phyloP scores from a whole-genome alignment of 75 land plant genomes.

The Sequoia sempervirens region DNA sequence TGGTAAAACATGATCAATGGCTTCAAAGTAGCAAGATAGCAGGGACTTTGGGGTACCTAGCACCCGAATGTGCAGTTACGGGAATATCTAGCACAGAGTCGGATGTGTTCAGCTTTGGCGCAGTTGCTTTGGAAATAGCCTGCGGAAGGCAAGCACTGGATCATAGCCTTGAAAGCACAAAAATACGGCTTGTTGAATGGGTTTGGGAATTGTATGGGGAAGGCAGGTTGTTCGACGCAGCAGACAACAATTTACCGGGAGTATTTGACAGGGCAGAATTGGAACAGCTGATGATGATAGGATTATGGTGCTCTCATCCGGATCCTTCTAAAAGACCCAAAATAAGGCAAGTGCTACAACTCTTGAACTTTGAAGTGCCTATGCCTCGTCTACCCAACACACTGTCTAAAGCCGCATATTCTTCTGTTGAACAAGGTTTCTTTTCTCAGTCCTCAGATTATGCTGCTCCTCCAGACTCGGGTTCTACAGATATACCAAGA shows the following conservation, averaged over 20 bases:
- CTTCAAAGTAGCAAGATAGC: slow-evolving; percentile 15
- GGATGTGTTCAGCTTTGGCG: slow-evolving; percentile 42
- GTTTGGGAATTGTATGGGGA: slow-evolving; percentile 25
- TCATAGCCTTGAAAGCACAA: neutral
- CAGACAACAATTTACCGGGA: slow-evolving; percentile 21
- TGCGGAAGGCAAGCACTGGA: slow-evolving; percentile 15
- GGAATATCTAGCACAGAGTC: slow-evolving; percentile 26
- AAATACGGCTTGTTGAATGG: slow-evolving; percentile 26
- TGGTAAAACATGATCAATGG: slow-evolving; percentile 18
- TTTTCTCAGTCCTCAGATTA: too few species aligned
- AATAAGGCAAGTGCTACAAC: slow-evolving; percentile 48
- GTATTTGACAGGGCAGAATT: slow-evolving; percentile 31
- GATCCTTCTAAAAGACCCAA: slow-evolving; percentile 48
- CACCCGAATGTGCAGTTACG: slow-evolving; percentile 23
- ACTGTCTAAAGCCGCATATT: neutral
- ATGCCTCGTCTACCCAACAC: neutral
- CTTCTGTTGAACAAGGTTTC: too few species aligned
- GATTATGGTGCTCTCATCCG: slow-evolving; percentile 59
- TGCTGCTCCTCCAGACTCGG: too few species aligned
- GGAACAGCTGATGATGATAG: slow-evolving; percentile 48
- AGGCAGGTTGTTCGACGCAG: slow-evolving; percentile 7
- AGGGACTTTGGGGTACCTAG: slow-evolving; percentile 36
- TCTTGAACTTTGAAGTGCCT: slow-evolving; percentile 25
- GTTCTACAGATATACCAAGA: too few species aligned
- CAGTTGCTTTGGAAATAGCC: slow-evolving; percentile 29